A percentile compares a stretch with the other conserved stretches of the same genome.
phyloP scores from a whole-genome alignment of 371 early-diverging fungal species.

The Aphelidium insulamus region DNA sequence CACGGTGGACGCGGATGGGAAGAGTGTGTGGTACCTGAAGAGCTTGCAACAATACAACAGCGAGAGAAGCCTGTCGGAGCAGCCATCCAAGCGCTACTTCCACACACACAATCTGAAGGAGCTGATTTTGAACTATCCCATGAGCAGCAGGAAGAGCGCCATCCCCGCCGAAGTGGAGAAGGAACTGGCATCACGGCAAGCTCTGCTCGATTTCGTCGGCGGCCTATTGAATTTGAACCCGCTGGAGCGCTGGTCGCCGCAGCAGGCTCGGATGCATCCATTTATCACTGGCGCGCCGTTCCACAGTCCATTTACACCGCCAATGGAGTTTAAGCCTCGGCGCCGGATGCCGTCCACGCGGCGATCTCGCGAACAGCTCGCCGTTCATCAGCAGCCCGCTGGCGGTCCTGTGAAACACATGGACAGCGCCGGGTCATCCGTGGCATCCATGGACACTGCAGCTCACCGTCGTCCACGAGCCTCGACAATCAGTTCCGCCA shows the following conservation, averaged over 20 bases:
- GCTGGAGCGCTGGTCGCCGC: slow-evolving; percentile 76
- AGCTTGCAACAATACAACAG: slow-evolving; percentile 16
- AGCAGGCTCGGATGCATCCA: slow-evolving; percentile 77
- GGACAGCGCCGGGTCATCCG: too few species aligned
- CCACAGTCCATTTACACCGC: slow-evolving; percentile 9
- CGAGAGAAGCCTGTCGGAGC: slow-evolving; percentile 43
- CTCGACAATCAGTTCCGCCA: too few species aligned
- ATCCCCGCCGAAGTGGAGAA: slow-evolving; percentile 40
- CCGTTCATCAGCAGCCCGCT: too few species aligned
- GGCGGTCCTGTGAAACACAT: too few species aligned
- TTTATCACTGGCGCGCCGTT: slow-evolving; percentile 77
- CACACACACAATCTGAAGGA: slow-evolving; percentile 47
- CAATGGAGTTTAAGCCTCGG: not conserved
- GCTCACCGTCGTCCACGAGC: too few species aligned
- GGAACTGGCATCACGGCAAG: slow-evolving; percentile 20
- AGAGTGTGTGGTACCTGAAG: slow-evolving; percentile 10
- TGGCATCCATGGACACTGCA: too few species aligned
- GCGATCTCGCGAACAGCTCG: too few species aligned
- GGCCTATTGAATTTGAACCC: slow-evolving; percentile 75
- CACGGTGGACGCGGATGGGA: slow-evolving; percentile 10
- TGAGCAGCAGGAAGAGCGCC: slow-evolving; percentile 34
- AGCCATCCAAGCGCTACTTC: slow-evolving; percentile 73
- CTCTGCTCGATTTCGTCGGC: slow-evolving; percentile 65
- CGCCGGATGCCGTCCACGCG: too few species aligned
- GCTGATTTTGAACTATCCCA: slow-evolving; percentile 51